phyloP scores from a whole-genome alignment of 192 early-diverging fungal genomes.

The Geranomyces michiganensis region DNA sequence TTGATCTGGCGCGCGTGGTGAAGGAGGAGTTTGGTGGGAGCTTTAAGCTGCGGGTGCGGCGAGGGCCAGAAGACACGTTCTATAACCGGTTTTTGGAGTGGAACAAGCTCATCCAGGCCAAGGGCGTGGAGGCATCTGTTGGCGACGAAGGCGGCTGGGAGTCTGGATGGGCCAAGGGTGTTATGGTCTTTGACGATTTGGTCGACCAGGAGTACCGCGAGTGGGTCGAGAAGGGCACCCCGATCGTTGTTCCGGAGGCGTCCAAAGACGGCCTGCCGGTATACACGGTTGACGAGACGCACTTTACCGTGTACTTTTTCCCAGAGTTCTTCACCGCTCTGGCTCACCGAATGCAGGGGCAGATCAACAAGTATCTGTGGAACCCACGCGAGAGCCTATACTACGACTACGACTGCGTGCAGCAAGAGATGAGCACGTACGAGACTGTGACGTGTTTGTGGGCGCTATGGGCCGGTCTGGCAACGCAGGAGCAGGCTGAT shows the following conservation, averaged over 20 bases:
- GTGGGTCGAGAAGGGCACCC: constrained; percentile 13
- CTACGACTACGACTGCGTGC: constrained; percentile 88
- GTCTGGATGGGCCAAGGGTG: constrained; percentile 54
- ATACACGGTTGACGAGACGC: constrained; percentile 14
- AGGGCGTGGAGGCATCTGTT: constrained; percentile 40
- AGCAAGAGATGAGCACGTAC: constrained; percentile 69
- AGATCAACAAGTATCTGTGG: constrained; percentile 85
- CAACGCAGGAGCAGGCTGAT: constrained; percentile 73
- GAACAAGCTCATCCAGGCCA: constrained; percentile 26
- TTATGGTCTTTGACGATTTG: constrained; percentile 48
- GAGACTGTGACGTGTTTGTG: constrained; percentile 89
- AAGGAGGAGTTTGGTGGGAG: constrained; percentile 47
- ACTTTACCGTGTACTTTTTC: constrained; percentile 48
- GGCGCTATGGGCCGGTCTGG: constrained; percentile 91
- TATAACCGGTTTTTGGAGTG: constrained; percentile 45
- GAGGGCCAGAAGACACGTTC: constrained; percentile 44
- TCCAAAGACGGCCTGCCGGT: neutral
- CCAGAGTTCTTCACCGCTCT: constrained; percentile 52
- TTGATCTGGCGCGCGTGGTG: constrained; percentile 81
- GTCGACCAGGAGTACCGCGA: constrained; percentile 33
- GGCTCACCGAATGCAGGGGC: constrained; percentile 60
- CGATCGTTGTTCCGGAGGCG: neutral
- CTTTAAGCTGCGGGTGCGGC: constrained; percentile 50
- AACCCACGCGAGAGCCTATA: constrained; percentile 75
- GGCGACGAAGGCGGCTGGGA: constrained; percentile 53